These are phyloP conservation scores for Venturia effusa DNA, from an alignment of 2,329 filamentous ascomycete genomes.

Conservation along the genomic window DNA sequence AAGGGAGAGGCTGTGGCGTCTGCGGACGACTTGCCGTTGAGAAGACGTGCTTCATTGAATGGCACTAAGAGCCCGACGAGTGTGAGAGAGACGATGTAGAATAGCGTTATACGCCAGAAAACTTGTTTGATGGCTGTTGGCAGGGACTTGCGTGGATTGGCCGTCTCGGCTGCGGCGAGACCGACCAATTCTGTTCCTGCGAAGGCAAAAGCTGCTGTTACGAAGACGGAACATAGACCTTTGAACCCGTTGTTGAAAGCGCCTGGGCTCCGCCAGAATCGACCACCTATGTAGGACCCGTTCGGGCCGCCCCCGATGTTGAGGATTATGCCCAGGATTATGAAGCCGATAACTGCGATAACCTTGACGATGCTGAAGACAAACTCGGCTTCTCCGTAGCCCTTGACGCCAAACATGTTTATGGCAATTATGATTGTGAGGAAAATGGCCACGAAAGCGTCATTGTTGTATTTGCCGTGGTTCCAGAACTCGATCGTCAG, in stretches of 20 bases:
- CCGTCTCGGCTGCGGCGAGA: conserved; percentile 65
- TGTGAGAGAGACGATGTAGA: conserved; percentile 75
- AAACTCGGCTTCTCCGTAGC: conserved; percentile 56
- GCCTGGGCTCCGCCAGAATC: conserved; percentile 60
- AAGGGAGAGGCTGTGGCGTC: conserved; percentile 77
- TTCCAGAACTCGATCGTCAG: conserved; percentile 80
- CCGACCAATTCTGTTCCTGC: conserved; percentile 67
- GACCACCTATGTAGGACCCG: conserved; percentile 69
- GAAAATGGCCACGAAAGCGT: conserved; percentile 77
- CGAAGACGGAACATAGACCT: conserved; percentile 67
- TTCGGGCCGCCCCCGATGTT: conserved; percentile 59
- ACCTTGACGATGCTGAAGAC: conserved; percentile 81
- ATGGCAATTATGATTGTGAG: conserved; percentile 64
- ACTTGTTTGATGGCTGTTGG: conserved; percentile 87
- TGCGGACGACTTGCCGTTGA: conserved; percentile 45
- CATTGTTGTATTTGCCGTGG: conserved; percentile 44
- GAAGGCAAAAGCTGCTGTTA: conserved; percentile 65
- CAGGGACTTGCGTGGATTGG: conserved; percentile 69
- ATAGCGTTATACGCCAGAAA: conserved; percentile 74
- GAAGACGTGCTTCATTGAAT: conserved; percentile 54
- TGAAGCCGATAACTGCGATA: conserved; percentile 51
- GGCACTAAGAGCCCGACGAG: conserved; percentile 76
- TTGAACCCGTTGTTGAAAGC: conserved; percentile 78
- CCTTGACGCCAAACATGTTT: conserved; percentile 80
- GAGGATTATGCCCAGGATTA: conserved; percentile 74